Percentiles rank a stretch among this genome's conserved stretches.
Evolutionary conservation across 2,329 filamentous ascomycete species (phyloP).

Genomic region (Helotiales sp.): DNA sequence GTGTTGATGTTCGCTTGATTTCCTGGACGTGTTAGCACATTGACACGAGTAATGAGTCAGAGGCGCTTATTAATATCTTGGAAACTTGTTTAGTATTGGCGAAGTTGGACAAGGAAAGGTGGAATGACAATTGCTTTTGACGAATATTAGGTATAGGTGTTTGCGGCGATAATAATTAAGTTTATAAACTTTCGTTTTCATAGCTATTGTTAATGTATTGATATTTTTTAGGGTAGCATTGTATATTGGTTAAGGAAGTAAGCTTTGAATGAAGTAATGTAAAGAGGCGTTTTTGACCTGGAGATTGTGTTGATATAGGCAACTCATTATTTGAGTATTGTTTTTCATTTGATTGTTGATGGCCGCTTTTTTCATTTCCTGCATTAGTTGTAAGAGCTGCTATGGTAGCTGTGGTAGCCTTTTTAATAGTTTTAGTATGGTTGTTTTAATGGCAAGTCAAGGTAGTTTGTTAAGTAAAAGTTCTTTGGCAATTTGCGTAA

Average conservation of each 20-base stretch:
- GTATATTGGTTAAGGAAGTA: conserved; percentile 68
- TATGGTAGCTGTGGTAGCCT: too few species aligned
- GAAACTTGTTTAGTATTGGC: not conserved
- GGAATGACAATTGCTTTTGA: too few species aligned
- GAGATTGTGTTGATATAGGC: conserved; percentile 80
- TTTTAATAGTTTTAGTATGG: too few species aligned
- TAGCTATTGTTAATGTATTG: too few species aligned
- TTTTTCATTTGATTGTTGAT: conserved; percentile 71
- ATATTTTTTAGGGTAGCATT: conserved; percentile 61
- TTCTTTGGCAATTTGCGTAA: conserved; percentile 97
- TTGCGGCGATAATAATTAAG: too few species aligned
- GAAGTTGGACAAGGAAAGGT: too few species aligned
- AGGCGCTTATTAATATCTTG: not conserved
- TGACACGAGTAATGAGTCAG: not conserved
- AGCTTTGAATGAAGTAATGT: conserved; percentile 83
- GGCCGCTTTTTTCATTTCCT: too few species aligned
- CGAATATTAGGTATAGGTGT: too few species aligned
- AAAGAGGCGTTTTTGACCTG: conserved; percentile 76
- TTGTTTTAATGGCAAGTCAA: conserved; percentile 94
- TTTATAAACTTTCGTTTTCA: too few species aligned
- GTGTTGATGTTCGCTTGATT: not conserved
- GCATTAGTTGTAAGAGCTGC: too few species aligned
- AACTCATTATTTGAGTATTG: conserved; percentile 74
- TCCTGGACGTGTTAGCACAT: not conserved
- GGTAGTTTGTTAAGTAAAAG: conserved; percentile 93